Evolutionary conservation across 495 filamentous ascomycete genomes (phyloP).

Genomic region (Xylaria cubensis): DNA sequence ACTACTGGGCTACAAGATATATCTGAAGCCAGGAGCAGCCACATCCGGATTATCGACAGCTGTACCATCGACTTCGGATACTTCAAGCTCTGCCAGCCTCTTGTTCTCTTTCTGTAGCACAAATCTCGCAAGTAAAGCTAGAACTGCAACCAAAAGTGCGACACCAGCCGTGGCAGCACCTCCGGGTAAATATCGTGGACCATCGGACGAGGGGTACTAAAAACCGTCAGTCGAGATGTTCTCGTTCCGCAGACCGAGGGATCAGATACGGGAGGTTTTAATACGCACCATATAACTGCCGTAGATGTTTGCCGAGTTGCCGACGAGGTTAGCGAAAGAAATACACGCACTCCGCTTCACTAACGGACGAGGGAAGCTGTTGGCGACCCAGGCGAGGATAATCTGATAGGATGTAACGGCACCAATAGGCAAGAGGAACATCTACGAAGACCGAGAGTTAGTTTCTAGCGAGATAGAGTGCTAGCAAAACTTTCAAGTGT

Average conservation of each 20-base stretch:
- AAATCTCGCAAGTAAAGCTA: slow-evolving; percentile 53
- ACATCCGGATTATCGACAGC: slow-evolving; percentile 4
- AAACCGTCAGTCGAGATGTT: neutral
- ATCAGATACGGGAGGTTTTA: neutral
- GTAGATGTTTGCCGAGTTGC: slow-evolving; percentile 61
- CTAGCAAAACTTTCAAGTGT: neutral
- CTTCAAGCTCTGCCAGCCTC: slow-evolving; percentile 54
- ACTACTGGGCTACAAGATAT: slow-evolving; percentile 33
- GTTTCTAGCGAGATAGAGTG: neutral
- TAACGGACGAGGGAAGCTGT: slow-evolving; percentile 59
- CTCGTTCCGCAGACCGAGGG: neutral
- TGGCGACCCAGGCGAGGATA: slow-evolving; percentile 60
- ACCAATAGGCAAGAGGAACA: slow-evolving; percentile 58
- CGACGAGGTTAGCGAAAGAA: slow-evolving; percentile 62
- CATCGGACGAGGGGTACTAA: slow-evolving; percentile 54
- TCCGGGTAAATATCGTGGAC: slow-evolving; percentile 56
- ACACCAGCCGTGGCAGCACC: slow-evolving; percentile 56
- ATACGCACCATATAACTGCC: slow-evolving; percentile 54
- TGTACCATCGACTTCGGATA: slow-evolving; percentile 31
- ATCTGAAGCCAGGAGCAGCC: slow-evolving; percentile 33
- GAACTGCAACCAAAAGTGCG: slow-evolving; percentile 46
- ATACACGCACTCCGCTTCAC: slow-evolving; percentile 61
- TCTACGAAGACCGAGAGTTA: slow-evolving; percentile 22
- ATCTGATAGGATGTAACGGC: slow-evolving; percentile 56
- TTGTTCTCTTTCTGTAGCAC: slow-evolving; percentile 56